Base-by-base conservation (phyloP, 1,284 basidiomycete genomes). In the Apiotrichum gamsii region DNA sequence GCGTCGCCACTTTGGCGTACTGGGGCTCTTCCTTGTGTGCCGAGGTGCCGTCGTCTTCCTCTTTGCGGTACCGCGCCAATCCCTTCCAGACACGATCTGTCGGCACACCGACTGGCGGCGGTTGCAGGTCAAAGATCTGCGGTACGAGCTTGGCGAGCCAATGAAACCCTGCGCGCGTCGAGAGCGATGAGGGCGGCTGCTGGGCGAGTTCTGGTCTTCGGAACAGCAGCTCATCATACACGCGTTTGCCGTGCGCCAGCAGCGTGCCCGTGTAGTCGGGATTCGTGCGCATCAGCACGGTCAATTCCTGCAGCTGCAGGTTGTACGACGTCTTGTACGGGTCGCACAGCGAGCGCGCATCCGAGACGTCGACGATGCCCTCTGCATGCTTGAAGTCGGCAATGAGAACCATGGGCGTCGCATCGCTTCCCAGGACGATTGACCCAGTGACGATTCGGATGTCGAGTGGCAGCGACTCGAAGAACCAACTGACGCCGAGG, bases 1-100 rank as follows among this genome's bases (percentile, higher is more conserved):
- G 76, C 42, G 82, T 85, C 31, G 84, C 81, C 52, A 90, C 86
- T 41, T 90, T 82, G 19, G 87, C 91, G 67, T 95, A 96, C 66
- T 95, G 89, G 23, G 60, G 53, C 30, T 72, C 70, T 41, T 74
- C 62, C 3, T 35, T 28, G 9, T 36, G 33, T 11, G 28, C 30
- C 1, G 8, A 9, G 29, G 55, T 21, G 16, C 43, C 42, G 19
- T 39, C 41, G 16, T 48, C 49, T 41, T 52, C 50, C 3, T 64
- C 55, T 16, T 62, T 51, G 9, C 72, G 58, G 49, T 77, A 78
- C 3, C 75, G 61, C 3, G 72, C 72, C 3, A 77, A 51, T 6
- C 76, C 76, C 38, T 67, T 69, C 75, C 75, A 76, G 8, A 61
- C 40, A n/a, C 54, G 53, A 43, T 70, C 64, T 16, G 54, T 49